phyloP scores from a whole-genome alignment of 495 filamentous ascomycete genomes.

The Tetracladium marchalianum region DNA sequence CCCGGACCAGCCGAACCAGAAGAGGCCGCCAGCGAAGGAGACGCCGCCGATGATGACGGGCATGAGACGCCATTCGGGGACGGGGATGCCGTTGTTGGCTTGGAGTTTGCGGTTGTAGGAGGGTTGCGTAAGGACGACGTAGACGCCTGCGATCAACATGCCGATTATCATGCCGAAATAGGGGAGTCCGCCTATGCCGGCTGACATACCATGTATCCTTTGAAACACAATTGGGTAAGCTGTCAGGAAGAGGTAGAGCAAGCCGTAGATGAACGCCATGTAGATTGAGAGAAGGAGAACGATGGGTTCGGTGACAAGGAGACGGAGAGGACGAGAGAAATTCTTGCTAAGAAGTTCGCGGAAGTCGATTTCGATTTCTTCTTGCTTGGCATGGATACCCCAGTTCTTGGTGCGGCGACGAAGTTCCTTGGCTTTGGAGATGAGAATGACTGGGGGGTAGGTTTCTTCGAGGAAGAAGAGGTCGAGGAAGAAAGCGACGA shows the following conservation, averaged over 20 bases:
- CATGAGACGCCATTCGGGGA: constrained; percentile 83
- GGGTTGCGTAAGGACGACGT: constrained; percentile 57
- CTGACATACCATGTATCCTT: constrained; percentile 53
- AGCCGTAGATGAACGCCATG: constrained; percentile 74
- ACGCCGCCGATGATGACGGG: constrained; percentile 68
- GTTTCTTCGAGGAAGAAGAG: constrained; percentile 70
- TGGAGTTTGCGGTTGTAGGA: constrained; percentile 58
- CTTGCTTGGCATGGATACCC: constrained; percentile 91
- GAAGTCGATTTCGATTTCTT: constrained; percentile 84
- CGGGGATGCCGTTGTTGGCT: constrained; percentile 60
- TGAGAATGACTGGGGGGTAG: constrained; percentile 72
- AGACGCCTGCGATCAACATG: constrained; percentile 54
- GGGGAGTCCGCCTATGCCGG: constrained; percentile 62
- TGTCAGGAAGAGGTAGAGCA: constrained; percentile 73
- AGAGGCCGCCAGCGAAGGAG: constrained; percentile 64
- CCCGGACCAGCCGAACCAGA: constrained; percentile 84
- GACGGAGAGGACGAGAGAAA: constrained; percentile 67
- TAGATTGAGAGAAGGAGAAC: constrained; percentile 66
- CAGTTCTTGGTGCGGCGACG: constrained; percentile 79
- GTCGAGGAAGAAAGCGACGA: constrained; percentile 56
- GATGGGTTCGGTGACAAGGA: constrained; percentile 75
- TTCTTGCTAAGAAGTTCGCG: constrained; percentile 73
- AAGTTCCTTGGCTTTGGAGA: constrained; percentile 66
- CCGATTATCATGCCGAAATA: constrained; percentile 77
- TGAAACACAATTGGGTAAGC: constrained; percentile 77